These are phyloP conservation scores for Meyerozyma carpophila DNA, from an alignment of 1,139 yeast genomes.

Conservation along the genomic window DNA sequence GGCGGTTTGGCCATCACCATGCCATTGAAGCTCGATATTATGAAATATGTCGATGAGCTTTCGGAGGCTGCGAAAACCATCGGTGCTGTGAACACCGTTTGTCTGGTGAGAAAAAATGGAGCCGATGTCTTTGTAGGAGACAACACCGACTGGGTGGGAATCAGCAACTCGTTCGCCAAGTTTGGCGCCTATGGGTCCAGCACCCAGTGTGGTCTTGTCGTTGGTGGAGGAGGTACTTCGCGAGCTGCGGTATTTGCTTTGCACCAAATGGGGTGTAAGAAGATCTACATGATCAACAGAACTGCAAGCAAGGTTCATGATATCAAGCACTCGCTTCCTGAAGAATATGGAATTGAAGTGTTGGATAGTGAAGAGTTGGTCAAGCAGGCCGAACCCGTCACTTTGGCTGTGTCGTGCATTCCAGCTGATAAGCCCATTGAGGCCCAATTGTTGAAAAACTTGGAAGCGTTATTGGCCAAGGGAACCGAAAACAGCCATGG, in stretches of 20 bases:
- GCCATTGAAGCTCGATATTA: slow-evolving; percentile 79
- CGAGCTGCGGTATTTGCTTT: slow-evolving; percentile 93
- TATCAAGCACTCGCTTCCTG: slow-evolving; percentile 58
- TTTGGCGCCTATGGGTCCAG: slow-evolving; percentile 46
- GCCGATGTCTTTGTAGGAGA: slow-evolving; percentile 63
- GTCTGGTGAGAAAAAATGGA: slow-evolving; percentile 40
- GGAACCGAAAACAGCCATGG: slow-evolving; percentile 24
- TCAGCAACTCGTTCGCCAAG: slow-evolving; percentile 57
- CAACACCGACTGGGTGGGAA: slow-evolving; percentile 96
- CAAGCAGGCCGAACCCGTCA: slow-evolving; percentile 39
- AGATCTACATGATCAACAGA: slow-evolving; percentile 78
- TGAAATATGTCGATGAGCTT: slow-evolving; percentile 56
- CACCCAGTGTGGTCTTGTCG: slow-evolving; percentile 55
- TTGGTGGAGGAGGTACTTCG: slow-evolving; percentile 98
- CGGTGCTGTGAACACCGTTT: slow-evolving; percentile 92
- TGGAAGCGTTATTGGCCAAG: slow-evolving; percentile 43
- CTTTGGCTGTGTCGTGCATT: slow-evolving; percentile 74
- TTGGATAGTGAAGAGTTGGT: slow-evolving; percentile 47
- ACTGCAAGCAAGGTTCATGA: slow-evolving; percentile 61
- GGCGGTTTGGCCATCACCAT: slow-evolving; percentile 94
- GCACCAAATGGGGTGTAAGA: slow-evolving; percentile 68
- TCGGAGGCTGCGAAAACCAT: slow-evolving; percentile 69
- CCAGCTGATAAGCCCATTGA: slow-evolving; percentile 85
- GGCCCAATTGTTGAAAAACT: slow-evolving; percentile 36
- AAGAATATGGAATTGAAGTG: slow-evolving; percentile 52